These are phyloP conservation scores for Lepidium africanum DNA, from an alignment of 345 rosid genomes.

Conservation along the genomic window DNA sequence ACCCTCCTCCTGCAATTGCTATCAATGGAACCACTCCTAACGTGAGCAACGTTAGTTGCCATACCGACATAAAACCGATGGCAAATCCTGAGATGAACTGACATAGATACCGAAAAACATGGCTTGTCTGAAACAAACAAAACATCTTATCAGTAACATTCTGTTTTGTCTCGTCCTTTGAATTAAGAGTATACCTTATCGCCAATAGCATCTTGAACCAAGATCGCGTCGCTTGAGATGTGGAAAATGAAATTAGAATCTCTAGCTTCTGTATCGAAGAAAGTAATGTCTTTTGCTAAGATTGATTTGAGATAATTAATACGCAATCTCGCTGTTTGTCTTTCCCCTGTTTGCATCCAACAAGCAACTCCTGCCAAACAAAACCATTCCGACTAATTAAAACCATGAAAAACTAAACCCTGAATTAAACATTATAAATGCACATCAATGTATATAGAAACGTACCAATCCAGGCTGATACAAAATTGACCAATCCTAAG, in stretches of 20 bases:
- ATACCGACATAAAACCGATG: conserved; percentile 58
- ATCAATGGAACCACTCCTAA: conserved; percentile 82
- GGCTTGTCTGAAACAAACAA: conserved; percentile 53
- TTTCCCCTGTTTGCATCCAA: conserved; percentile 89
- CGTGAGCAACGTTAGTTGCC: conserved; percentile 81
- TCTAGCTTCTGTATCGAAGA: conserved; percentile 70
- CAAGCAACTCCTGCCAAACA: conserved; percentile 29
- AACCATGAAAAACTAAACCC: background rate
- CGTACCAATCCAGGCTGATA: conserved; percentile 68
- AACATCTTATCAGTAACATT: background rate
- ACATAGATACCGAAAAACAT: conserved; percentile 59
- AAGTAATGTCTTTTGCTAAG: conserved; percentile 49
- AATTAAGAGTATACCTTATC: conserved; percentile 50
- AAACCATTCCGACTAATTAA: background rate
- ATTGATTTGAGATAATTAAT: conserved; percentile 59
- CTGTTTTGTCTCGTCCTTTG: background rate
- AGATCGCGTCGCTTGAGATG: conserved; percentile 77
- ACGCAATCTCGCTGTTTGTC: conserved; percentile 73
- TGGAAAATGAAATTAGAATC: conserved; percentile 56
- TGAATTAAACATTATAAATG: background rate
- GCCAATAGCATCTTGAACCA: conserved; percentile 85
- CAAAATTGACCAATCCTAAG: conserved; percentile 47
- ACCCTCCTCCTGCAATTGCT: conserved; percentile 69
- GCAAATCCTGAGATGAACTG: conserved; percentile 63
- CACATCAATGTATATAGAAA: background rate